Evolutionary conservation across 2,329 filamentous ascomycete genomes (phyloP).

Genomic region (Neurospora sp.): DNA sequence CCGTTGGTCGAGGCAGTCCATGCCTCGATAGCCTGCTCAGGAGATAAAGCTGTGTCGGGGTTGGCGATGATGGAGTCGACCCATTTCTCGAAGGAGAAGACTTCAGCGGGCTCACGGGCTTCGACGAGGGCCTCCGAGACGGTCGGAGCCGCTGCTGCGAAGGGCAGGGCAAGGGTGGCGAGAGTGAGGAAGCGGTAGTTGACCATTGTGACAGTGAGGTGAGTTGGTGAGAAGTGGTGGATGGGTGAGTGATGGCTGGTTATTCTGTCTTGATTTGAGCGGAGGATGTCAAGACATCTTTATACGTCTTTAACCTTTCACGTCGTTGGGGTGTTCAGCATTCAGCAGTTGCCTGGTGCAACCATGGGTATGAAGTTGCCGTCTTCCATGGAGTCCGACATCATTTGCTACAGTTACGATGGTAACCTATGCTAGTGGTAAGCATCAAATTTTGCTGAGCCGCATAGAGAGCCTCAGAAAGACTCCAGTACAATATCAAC

Average conservation of each 20-base stretch:
- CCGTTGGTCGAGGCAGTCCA: background rate
- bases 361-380: background rate
- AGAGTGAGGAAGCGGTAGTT: background rate
- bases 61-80: conserved; percentile 36
- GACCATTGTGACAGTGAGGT: background rate
- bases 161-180: background rate
- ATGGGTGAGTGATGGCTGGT: background rate
- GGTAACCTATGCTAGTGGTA: background rate
- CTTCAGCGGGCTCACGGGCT: background rate
- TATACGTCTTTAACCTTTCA: background rate
- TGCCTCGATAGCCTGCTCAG: background rate
- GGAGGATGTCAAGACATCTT: background rate
- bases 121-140: conserved; percentile 6
- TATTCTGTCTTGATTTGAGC: background rate
- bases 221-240: no score
- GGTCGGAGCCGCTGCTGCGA: background rate
- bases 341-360: background rate
- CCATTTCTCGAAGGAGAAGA: background rate
- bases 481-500: background rate
- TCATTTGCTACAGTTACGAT: background rate
- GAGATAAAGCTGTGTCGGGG: conserved; percentile 27
- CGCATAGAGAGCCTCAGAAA: background rate
- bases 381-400: background rate
- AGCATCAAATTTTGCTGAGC: background rate
- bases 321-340: background rate